Base-by-base conservation (phyloP, 768 basidiomycete species). In the Cystobasidium ongulense region DNA sequence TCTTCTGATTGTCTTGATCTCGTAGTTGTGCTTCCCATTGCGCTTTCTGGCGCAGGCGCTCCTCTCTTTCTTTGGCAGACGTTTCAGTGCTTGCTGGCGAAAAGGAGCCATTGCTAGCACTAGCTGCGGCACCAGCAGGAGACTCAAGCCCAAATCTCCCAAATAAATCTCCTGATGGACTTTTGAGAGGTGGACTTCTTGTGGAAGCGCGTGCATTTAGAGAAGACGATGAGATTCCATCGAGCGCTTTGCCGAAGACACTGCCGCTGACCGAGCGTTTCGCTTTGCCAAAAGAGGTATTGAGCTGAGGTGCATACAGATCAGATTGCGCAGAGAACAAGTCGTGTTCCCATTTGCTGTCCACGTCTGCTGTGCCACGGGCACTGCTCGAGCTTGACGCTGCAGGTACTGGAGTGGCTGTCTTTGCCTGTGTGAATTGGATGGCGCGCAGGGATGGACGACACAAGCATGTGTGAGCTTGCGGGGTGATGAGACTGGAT, bases 331-430 rank as follows among this genome's bases (percentile, higher is more conserved):
- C 4, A 18, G 59, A 64, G 27, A 78, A 78, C 13, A 78, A 73
- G 71, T 78, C 77, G 65, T 76, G 76, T 65, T 72, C 50, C 77
- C 77, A 78, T 39, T 76, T 75, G 25, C 61, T 75, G 21, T 70
- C 63, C 27, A 71, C 68, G 38, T 71, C 41, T 23, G 52, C 29
- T 36, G 27, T 8, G 3, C 2, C 33, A 27, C 46, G 35, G 21
- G 68, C 1, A 33, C 27, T 31, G 7, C 1, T 59, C 11, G 33
- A 39, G 50, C 43, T 31, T 31, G 65, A 31, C 3, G 43, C 27
- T 25, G 33, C 10, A 11, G 39, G 29, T 35, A 31, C 50, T 7
- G 65, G 50, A 27, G 63, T 27, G 5, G 41, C 17, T 50, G 65
- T 46, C 35, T 53, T 67, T 29, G 31, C 50, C 65, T 67, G 43